Conservation (phyloP, 2,329 filamentous ascomycete species). For the Diaporthe sp. region DNA sequence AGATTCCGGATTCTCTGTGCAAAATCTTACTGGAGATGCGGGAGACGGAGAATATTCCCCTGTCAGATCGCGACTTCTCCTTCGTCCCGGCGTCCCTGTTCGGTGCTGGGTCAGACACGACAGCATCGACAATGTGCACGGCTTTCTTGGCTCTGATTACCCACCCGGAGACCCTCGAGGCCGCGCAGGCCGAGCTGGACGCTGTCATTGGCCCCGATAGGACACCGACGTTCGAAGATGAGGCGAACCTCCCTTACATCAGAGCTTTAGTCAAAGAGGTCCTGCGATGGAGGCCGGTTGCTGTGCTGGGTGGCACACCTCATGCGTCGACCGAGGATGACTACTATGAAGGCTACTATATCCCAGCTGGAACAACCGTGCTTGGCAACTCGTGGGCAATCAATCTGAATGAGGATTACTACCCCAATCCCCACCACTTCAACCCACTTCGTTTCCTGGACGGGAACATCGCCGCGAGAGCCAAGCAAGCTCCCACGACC, state of each 20-base stretch:
- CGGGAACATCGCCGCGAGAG: slow-evolving; percentile 37
- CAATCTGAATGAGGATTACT: slow-evolving; percentile 44
- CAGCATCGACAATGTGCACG: slow-evolving; percentile 60
- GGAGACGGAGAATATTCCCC: slow-evolving; percentile 54
- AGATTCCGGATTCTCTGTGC: slow-evolving; percentile 58
- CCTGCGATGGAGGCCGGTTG: slow-evolving; percentile 57
- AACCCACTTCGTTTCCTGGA: slow-evolving; percentile 44
- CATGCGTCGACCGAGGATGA: slow-evolving; percentile 65
- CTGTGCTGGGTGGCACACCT: slow-evolving; percentile 59
- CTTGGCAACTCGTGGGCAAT: slow-evolving; percentile 52
- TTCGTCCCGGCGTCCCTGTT: slow-evolving; percentile 58
- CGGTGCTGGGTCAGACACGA: slow-evolving; percentile 66
- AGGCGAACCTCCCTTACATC: slow-evolving; percentile 50
- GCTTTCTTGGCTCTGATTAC: slow-evolving; percentile 62
- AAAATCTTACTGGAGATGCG: slow-evolving; percentile 58
- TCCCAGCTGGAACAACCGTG: slow-evolving; percentile 63
- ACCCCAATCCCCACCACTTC: slow-evolving; percentile 44
- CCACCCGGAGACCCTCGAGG: slow-evolving; percentile 58
- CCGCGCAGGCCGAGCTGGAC: slow-evolving; percentile 60
- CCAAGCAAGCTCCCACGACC: background rate
- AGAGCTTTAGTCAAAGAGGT: slow-evolving; percentile 50
- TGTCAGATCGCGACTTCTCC: slow-evolving; percentile 58
- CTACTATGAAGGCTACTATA: slow-evolving; percentile 61
- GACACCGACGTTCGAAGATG: slow-evolving; percentile 51
- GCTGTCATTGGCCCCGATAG: slow-evolving; percentile 51